phyloP scores from a whole-genome alignment of 2,329 filamentous ascomycete genomes.

The Aspergillus quadricinctus region DNA sequence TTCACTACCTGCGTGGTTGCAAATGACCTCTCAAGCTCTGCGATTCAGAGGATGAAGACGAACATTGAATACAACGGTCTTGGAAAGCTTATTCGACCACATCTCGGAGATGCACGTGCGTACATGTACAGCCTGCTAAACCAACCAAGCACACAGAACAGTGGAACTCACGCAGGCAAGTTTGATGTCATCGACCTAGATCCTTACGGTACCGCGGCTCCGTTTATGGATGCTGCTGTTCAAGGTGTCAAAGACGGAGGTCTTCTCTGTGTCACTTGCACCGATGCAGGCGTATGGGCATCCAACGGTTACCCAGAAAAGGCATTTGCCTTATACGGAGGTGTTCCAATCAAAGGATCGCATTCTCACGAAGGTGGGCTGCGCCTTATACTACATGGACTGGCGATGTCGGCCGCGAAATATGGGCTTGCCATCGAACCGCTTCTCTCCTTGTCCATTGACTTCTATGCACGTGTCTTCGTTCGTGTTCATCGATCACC shows the following conservation, averaged over 20 bases:
- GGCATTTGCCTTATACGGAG: slow-evolving; percentile 88
- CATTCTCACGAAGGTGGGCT: slow-evolving; percentile 87
- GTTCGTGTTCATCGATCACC: slow-evolving; percentile 76
- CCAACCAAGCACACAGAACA: slow-evolving; percentile 35
- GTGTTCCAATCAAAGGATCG: slow-evolving; percentile 75
- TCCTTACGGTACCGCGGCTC: slow-evolving; percentile 88
- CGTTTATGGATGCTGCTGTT: slow-evolving; percentile 86
- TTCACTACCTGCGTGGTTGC: slow-evolving; percentile 77
- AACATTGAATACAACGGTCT: slow-evolving; percentile 84
- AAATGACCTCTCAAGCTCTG: slow-evolving; percentile 79
- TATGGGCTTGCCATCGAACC: slow-evolving; percentile 90
- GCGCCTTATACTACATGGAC: slow-evolving; percentile 75
- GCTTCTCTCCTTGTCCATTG: slow-evolving; percentile 85
- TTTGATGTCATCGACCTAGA: slow-evolving; percentile 97
- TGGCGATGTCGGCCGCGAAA: slow-evolving; percentile 73
- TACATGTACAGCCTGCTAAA: slow-evolving; percentile 79
- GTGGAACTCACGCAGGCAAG: slow-evolving; percentile 43
- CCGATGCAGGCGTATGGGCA: slow-evolving; percentile 91
- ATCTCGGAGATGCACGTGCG: slow-evolving; percentile 75
- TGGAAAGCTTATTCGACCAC: slow-evolving; percentile 64
- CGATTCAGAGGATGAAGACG: slow-evolving; percentile 72
- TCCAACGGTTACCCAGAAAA: slow-evolving; percentile 94
- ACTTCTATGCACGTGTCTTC: slow-evolving; percentile 91
- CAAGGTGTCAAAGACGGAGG: slow-evolving; percentile 86
- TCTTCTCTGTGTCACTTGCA: slow-evolving; percentile 91